Conservation (phyloP, 805 yeast genomes). For the Candida orba region DNA sequence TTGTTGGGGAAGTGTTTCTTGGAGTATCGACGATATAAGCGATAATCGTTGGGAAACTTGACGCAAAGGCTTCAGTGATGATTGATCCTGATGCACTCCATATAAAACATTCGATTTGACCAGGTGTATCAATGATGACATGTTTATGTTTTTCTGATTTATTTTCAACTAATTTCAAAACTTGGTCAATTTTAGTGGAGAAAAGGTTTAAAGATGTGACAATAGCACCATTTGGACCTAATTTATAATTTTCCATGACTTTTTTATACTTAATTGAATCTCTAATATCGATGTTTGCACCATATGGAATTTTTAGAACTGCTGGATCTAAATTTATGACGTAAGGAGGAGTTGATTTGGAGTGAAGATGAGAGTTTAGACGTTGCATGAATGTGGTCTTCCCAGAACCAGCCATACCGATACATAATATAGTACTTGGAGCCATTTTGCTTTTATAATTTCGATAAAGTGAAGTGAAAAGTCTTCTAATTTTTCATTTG, state of each 20-base stretch:
- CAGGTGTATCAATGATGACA: constrained; percentile 94
- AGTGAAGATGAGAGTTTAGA: constrained; percentile 79
- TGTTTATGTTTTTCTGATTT: constrained; percentile 49
- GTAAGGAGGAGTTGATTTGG: constrained; percentile 71
- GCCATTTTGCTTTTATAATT: constrained; percentile 21
- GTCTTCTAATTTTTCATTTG: background rate
- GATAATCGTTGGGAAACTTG: constrained; percentile 89
- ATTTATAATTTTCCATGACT: constrained; percentile 90
- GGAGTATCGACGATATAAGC: constrained; percentile 98
- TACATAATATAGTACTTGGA: constrained; percentile 39
- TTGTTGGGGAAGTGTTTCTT: constrained; percentile 86
- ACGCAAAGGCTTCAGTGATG: constrained; percentile 93
- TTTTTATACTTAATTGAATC: constrained; percentile 93
- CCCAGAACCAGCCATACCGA: constrained; percentile 78
- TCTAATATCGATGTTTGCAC: constrained; percentile 90
- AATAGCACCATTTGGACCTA: constrained; percentile 98
- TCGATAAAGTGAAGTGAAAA: no score
- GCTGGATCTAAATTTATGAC: constrained; percentile 96
- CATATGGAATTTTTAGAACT: constrained; percentile 87
- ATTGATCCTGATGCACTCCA: constrained; percentile 98
- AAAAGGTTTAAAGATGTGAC: constrained; percentile 90
- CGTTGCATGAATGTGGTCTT: constrained; percentile 98
- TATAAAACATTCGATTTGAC: constrained; percentile 96
- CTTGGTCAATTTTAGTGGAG: constrained; percentile 95
- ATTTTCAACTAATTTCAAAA: constrained; percentile 76